A percentile compares a stretch with the other conserved stretches of the same genome.
Conservation (phyloP, 768 basidiomycete genomes). For the Leccinum boreale region DNA sequence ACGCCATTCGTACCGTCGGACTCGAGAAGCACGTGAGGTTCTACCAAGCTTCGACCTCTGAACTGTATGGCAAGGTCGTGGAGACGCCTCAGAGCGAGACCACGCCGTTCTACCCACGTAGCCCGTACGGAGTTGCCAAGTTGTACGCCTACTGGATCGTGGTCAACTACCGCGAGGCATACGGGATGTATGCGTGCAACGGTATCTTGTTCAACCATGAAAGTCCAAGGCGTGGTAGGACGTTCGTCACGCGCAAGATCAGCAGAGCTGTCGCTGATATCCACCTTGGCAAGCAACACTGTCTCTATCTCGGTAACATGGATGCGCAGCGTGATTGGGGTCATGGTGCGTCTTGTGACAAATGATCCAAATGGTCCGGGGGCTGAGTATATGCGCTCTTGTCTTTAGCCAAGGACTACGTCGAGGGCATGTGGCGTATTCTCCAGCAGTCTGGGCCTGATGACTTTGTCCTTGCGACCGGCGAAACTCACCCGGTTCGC, state of each 20-base stretch:
- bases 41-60: conserved; percentile 97
- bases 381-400: conserved; percentile 5
- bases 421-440: conserved; percentile 98
- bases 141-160: conserved; percentile 90
- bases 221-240: conserved; percentile 89
- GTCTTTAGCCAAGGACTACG: conserved; percentile 75
- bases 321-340: conserved; percentile 98
- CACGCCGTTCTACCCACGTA: conserved; percentile 98
- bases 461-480: conserved; percentile 94
- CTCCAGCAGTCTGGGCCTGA: conserved; percentile 81
- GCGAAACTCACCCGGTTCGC: conserved; percentile 92
- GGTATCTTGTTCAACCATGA: conserved; percentile 99
- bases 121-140: conserved; percentile 95
- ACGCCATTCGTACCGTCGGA: conserved; percentile 94
- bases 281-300: conserved; percentile 79
- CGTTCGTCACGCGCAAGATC: conserved; percentile 96
- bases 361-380: not conserved
- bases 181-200: conserved; percentile 95
- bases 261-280: conserved; percentile 92
- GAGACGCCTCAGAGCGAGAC: conserved; percentile 95
- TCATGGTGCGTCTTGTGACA: conserved; percentile 58
- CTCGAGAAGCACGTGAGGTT: conserved; percentile 91
- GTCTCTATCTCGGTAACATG: conserved; percentile 91
- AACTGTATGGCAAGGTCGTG: conserved; percentile 95
- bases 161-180: conserved; percentile 91